Evolutionary conservation across 2,329 filamentous ascomycete species (phyloP).

Genomic region (Phialocephala subalpina): DNA sequence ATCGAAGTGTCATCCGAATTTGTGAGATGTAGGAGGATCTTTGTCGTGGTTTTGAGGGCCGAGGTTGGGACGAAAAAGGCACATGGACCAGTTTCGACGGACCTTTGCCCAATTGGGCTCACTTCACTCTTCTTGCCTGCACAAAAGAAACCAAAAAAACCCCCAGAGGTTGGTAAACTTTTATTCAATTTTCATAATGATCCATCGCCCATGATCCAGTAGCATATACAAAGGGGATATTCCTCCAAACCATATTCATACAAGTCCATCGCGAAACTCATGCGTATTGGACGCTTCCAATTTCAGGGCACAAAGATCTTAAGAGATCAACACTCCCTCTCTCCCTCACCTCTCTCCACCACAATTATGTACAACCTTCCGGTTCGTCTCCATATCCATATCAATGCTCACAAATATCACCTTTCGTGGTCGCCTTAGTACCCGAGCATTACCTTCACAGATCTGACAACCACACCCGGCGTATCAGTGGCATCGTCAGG

Average conservation of each 20-base stretch:
- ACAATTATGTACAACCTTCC: neutral
- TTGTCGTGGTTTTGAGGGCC: too few relatives aligned
- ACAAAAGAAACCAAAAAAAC: too few relatives aligned
- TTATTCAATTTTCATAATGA: neutral
- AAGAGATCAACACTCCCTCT: neutral
- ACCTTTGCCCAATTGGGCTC: too few relatives aligned
- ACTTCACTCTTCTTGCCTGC: too few relatives aligned
- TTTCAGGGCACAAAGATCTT: neutral
- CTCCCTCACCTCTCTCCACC: neutral
- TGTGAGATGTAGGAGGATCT: too few relatives aligned
- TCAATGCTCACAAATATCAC: neutral
- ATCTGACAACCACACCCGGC: neutral
- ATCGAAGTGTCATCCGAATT: too few relatives aligned
- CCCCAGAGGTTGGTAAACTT: neutral
- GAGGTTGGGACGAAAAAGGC: too few relatives aligned
- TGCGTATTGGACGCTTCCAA: neutral
- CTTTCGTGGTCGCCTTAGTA: conserved; percentile 1
- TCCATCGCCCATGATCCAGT: neutral
- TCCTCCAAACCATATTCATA: conserved; percentile 9
- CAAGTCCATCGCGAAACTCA: neutral
- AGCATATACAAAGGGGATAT: conserved; percentile 18
- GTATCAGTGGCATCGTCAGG: conserved; percentile 53
- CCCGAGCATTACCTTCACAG: conserved; percentile 10
- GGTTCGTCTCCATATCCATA: neutral
- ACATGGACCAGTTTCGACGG: too few relatives aligned